These are phyloP conservation scores for Sporobolomyces pararoseus DNA, from an alignment of 768 basidiomycete species.

Conservation along the genomic window DNA sequence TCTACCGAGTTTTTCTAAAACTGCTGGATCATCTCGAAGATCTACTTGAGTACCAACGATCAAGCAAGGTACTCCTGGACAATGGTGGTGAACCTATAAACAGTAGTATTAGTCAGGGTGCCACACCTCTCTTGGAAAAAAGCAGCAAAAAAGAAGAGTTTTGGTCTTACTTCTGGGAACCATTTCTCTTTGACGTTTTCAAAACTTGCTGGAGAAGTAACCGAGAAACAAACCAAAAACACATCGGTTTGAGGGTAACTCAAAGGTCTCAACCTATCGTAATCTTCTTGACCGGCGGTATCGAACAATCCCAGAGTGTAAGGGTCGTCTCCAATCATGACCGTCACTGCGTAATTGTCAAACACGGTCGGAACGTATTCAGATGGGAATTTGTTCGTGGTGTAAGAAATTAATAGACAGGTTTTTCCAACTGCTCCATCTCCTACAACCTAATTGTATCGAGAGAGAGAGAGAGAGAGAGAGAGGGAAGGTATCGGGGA, in stretches of 20 bases:
- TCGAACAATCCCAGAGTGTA: slow-evolving; percentile 98
- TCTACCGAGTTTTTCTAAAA: slow-evolving; percentile 88
- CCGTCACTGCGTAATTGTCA: slow-evolving; percentile 98
- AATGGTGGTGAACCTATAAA: slow-evolving; percentile 81
- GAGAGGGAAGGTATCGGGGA: no score
- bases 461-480: no score
- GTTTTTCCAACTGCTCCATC: slow-evolving; percentile 99
- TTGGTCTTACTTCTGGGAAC: slow-evolving; percentile 77
- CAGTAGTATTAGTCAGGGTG: background rate
- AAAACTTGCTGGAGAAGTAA: slow-evolving; percentile 95
- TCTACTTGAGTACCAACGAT: slow-evolving; percentile 99
- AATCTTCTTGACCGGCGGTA: slow-evolving; percentile 99
- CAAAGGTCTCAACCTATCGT: slow-evolving; percentile 95
- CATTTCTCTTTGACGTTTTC: slow-evolving; percentile 99
- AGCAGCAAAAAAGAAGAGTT: background rate
- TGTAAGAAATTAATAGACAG: slow-evolving; percentile 89
- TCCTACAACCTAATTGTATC: slow-evolving; percentile 61
- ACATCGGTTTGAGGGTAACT: slow-evolving; percentile 99
- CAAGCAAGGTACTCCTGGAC: slow-evolving; percentile 97
- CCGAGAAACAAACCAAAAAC: slow-evolving; percentile 98
- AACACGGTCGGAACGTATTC: slow-evolving; percentile 99
- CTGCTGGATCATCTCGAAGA: slow-evolving; percentile 85
- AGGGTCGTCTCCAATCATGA: slow-evolving; percentile 99
- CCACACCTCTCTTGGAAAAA: background rate
- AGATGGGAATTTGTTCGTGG: slow-evolving; percentile 95